These are phyloP conservation scores for Perkinsus chesapeaki DNA, from an alignment of 169 alveolate species.

Conservation along the genomic window DNA sequence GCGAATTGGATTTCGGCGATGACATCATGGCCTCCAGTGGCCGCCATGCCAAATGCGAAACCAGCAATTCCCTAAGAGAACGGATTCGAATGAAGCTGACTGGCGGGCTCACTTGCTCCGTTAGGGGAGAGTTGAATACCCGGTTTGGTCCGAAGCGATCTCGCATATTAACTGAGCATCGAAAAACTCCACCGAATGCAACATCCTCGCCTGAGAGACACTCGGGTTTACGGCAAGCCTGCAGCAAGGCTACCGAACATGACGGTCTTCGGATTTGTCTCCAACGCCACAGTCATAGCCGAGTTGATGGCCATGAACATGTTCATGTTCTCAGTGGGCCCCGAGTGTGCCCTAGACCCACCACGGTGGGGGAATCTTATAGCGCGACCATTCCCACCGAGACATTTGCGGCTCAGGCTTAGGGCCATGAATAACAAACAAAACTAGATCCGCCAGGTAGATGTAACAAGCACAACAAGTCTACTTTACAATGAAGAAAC, in stretches of 20 bases:
- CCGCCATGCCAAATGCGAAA: constrained; percentile 92
- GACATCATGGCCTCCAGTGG: constrained; percentile 80
- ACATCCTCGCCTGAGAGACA: constrained; percentile 86
- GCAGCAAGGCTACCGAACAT: not conserved
- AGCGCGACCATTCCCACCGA: not conserved
- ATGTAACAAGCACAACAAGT: too few relatives aligned
- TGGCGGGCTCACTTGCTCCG: constrained; percentile 66
- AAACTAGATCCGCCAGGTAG: not conserved
- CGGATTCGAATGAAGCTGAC: not conserved
- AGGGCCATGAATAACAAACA: not conserved
- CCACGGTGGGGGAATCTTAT: not conserved
- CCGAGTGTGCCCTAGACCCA: not conserved
- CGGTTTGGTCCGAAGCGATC: constrained; percentile 85
- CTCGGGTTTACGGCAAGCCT: not conserved
- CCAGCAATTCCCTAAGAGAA: constrained; percentile 84
- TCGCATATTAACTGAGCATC: constrained; percentile 85
- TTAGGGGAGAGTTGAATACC: constrained; percentile 91
- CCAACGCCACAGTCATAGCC: constrained; percentile 84
- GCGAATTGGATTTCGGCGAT: constrained; percentile 96
- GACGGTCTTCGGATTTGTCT: constrained; percentile 75
- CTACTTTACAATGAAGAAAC: not conserved
- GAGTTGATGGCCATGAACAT: constrained; percentile 83
- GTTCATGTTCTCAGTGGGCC: constrained; percentile 62
- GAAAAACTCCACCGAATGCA: constrained; percentile 97
- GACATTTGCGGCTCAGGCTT: not conserved